Conservation (phyloP, 208 protist genomes). For the Trypanosoma mega region DNA sequence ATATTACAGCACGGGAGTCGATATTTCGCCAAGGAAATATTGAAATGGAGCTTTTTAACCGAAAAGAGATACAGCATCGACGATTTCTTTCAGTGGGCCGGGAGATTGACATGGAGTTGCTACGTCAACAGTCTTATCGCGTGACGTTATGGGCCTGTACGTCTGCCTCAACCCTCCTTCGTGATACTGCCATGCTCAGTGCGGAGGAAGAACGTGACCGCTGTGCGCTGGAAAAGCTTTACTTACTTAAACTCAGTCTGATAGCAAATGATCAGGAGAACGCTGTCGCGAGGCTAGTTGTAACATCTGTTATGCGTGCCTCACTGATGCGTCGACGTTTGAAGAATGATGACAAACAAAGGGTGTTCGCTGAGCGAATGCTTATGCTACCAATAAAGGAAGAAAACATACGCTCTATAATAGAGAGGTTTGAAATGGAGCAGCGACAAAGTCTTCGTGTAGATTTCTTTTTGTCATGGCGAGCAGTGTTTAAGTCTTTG, state of each 20-base stretch:
- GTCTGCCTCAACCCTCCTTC: background rate
- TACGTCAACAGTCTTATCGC: slow-evolving; percentile 17
- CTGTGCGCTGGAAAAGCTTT: slow-evolving; percentile 19
- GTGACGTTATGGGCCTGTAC: slow-evolving; percentile 1
- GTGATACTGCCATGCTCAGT: slow-evolving; percentile 12
- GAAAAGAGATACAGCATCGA: slow-evolving; percentile 18
- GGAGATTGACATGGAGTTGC: slow-evolving; percentile 30
- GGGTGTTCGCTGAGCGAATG: slow-evolving; percentile 17
- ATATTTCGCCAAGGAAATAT: background rate
- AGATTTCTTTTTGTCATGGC: slow-evolving; percentile 51
- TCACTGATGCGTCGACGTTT: slow-evolving; percentile 11
- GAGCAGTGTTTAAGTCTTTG: slow-evolving; percentile 37
- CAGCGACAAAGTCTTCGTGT: slow-evolving; percentile 31
- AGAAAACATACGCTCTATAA: slow-evolving; percentile 36
- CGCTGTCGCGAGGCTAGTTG: slow-evolving; percentile 18
- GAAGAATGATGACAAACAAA: slow-evolving; percentile 11
- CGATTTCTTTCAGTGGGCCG: slow-evolving; percentile 20
- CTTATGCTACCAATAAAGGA: slow-evolving; percentile 30
- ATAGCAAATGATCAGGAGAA: slow-evolving; percentile 32
- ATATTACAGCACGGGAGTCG: background rate
- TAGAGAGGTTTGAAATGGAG: slow-evolving; percentile 49
- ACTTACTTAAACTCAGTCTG: slow-evolving; percentile 27
- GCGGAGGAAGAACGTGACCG: slow-evolving; percentile 25
- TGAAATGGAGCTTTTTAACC: slow-evolving; percentile 11
- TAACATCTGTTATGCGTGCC: slow-evolving; percentile 24